Percentiles rank a stretch among this genome's conserved stretches.
These are phyloP conservation scores for Canariomyces notabilis DNA, from an alignment of 2,329 filamentous ascomycete genomes.

Conservation along the genomic window DNA sequence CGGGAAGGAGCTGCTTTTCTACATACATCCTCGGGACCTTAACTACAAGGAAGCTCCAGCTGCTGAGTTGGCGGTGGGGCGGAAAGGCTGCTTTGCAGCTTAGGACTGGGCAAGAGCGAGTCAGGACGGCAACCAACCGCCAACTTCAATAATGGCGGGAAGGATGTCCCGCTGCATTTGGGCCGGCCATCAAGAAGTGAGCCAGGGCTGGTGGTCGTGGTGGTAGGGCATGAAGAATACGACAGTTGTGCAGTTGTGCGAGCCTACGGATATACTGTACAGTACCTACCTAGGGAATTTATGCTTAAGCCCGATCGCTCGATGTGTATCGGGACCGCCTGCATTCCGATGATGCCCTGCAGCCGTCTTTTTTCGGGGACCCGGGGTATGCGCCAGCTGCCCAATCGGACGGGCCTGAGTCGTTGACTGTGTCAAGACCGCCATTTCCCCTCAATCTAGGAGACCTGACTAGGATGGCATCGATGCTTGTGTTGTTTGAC, in stretches of 20 bases:
- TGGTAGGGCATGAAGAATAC: neutral
- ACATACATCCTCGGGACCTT: constrained; percentile 5
- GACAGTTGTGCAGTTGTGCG: neutral
- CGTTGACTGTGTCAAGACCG: neutral
- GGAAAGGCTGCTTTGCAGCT: constrained; percentile 1
- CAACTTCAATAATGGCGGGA: constrained; percentile 7
- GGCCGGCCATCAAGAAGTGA: neutral
- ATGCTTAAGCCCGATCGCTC: constrained; percentile 2
- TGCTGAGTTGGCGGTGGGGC: constrained; percentile 26
- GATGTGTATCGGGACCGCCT: neutral
- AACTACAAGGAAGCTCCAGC: constrained; percentile 13
- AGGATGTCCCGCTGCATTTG: neutral
- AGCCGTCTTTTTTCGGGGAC: neutral
- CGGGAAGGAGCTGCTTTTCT: constrained; percentile 16
- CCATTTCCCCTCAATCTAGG: too few species aligned
- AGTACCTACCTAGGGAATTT: too few species aligned
- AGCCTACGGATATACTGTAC: too few species aligned
- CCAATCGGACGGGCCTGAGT: neutral
- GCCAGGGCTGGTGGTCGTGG: too few species aligned
- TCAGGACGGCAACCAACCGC: neutral
- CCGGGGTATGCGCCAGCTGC: neutral
- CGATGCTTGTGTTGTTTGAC: too few species aligned
- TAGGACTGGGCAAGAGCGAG: neutral
- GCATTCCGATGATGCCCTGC: neutral
- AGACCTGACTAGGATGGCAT: too few species aligned